These are phyloP conservation scores for Blastocladiella emersonii DNA, from an alignment of 371 early-diverging fungal species.

Conservation along the genomic window DNA sequence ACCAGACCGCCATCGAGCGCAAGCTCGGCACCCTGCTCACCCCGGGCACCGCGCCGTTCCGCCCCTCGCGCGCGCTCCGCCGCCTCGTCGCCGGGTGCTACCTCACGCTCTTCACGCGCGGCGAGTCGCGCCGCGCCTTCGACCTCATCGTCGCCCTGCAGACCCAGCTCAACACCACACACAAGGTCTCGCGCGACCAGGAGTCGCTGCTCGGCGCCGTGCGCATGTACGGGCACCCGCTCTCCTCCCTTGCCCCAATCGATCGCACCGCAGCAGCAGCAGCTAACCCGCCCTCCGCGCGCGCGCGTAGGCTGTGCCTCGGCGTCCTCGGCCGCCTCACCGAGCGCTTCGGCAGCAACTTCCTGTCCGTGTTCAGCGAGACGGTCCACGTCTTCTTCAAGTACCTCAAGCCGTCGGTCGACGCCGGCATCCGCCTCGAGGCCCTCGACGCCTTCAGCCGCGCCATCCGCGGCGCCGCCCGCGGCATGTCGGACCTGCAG, in stretches of 20 bases:
- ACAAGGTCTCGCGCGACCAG: constrained; percentile 48
- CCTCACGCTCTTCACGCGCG: constrained; percentile 49
- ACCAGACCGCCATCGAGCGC: constrained; percentile 53
- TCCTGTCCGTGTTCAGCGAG: constrained; percentile 64
- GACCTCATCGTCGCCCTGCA: constrained; percentile 63
- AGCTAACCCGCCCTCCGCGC: too few species aligned
- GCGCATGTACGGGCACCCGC: constrained; percentile 13
- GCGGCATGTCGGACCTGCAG: constrained; percentile 51
- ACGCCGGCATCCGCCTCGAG: constrained; percentile 53
- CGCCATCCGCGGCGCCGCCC: constrained; percentile 62
- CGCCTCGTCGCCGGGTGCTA: constrained; percentile 61
- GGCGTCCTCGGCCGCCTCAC: constrained; percentile 8
- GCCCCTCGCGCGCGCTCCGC: constrained; percentile 61
- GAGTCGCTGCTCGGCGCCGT: constrained; percentile 17
- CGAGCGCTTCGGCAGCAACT: constrained; percentile 4
- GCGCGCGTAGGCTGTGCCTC: background rate
- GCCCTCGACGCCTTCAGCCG: constrained; percentile 48
- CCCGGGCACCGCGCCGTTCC: constrained; percentile 30
- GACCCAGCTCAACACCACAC: constrained; percentile 32
- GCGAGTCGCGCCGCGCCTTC: constrained; percentile 55
- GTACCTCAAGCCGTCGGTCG: constrained; percentile 32
- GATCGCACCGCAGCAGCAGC: too few species aligned
- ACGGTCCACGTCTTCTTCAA: constrained; percentile 48
- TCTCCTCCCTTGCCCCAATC: too few species aligned
- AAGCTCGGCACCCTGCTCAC: constrained; percentile 47